Evolutionary conservation across 2,329 filamentous ascomycete species (phyloP).

Genomic region (Arthroderma sp.): DNA sequence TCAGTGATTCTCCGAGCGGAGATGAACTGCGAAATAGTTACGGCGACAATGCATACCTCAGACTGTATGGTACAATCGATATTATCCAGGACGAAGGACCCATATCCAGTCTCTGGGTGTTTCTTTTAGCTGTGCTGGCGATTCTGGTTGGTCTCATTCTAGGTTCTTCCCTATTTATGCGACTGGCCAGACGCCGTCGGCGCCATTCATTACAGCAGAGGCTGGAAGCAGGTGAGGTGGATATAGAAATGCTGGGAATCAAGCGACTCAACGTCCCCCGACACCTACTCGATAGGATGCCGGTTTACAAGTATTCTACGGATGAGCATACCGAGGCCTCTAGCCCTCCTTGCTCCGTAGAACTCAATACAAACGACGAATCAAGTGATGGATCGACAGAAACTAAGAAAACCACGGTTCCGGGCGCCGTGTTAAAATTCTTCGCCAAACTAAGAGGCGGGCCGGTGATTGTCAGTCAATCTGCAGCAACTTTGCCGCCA

Average conservation of each 20-base stretch:
- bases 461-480: too few relatives aligned
- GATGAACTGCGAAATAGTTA: conserved; percentile 24
- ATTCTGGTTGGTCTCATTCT: conserved; percentile 57
- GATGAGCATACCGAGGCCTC: conserved; percentile 1
- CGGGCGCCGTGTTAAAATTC: too few relatives aligned
- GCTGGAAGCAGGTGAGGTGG: conserved; percentile 64
- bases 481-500: neutral
- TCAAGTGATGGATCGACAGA: neutral
- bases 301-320: conserved; percentile 59
- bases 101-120: conserved; percentile 57
- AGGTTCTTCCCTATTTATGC: conserved; percentile 58
- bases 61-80: conserved; percentile 39
- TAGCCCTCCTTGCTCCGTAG: neutral
- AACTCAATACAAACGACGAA: neutral
- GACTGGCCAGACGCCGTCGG: conserved; percentile 59
- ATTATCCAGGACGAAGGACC: conserved; percentile 22
- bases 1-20: conserved; percentile 33
- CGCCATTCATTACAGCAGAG: conserved; percentile 55
- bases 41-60: conserved; percentile 31
- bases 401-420: too few relatives aligned
- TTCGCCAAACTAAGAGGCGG: too few relatives aligned
- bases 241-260: conserved; percentile 75
- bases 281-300: conserved; percentile 57
- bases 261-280: conserved; percentile 66
- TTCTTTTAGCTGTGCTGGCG: conserved; percentile 55